Evolutionary conservation across 2,329 filamentous ascomycete genomes (phyloP).

Genomic region (Fusarium compactum): DNA sequence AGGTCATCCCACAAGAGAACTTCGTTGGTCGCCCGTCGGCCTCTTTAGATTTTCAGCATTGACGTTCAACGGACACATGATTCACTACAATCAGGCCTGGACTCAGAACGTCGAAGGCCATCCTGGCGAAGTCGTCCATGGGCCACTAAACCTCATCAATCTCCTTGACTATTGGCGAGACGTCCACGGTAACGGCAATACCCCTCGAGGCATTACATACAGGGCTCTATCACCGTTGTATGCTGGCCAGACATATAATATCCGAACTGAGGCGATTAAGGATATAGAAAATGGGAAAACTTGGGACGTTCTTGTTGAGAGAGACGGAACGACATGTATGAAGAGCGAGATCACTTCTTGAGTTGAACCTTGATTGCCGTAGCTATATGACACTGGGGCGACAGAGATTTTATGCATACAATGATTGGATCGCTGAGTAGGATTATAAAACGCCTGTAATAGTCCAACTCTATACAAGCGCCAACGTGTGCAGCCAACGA

Average conservation of each 20-base stretch:
- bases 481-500: slow-evolving; percentile 26
- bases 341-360: slow-evolving; percentile 48
- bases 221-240: slow-evolving; percentile 77
- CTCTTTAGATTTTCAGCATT: slow-evolving; percentile 87
- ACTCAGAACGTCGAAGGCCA: slow-evolving; percentile 75
- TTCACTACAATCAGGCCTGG: slow-evolving; percentile 81
- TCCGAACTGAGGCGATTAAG: slow-evolving; percentile 65
- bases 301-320: slow-evolving; percentile 64
- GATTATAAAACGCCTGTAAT: slow-evolving; percentile 18
- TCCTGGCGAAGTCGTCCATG: slow-evolving; percentile 79
- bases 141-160: slow-evolving; percentile 79
- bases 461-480: slow-evolving; percentile 28
- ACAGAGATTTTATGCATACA: neutral
- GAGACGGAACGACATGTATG: slow-evolving; percentile 53
- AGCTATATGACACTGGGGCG: neutral
- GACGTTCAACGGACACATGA: slow-evolving; percentile 88
- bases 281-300: slow-evolving; percentile 50
- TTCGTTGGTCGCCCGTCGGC: slow-evolving; percentile 60
- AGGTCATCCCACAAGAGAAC: slow-evolving; percentile 47
- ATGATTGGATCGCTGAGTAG: neutral
- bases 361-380: neutral
- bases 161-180: slow-evolving; percentile 77
- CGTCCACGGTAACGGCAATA: slow-evolving; percentile 52
- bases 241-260: slow-evolving; percentile 71
- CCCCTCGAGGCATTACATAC: slow-evolving; percentile 66